Conservation (phyloP, 2,329 filamentous ascomycete genomes). For the Penicillium olsonii region DNA sequence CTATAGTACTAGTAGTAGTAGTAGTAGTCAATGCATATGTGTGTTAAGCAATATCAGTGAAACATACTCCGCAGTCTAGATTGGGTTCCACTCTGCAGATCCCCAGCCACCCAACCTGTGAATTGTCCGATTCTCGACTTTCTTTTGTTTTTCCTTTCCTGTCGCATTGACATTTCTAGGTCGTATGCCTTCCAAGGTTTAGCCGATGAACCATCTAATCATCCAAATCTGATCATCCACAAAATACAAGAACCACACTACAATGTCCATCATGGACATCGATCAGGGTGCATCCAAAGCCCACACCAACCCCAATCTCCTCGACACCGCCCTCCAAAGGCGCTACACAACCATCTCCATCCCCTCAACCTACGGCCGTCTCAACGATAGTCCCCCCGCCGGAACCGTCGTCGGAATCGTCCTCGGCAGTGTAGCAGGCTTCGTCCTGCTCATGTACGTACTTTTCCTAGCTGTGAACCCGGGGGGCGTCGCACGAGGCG, state of each 20-base stretch:
- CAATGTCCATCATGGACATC: neutral
- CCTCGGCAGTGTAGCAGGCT: slow-evolving; percentile 50
- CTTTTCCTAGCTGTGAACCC: slow-evolving; percentile 54
- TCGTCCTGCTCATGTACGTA: slow-evolving; percentile 56
- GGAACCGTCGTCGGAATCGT: slow-evolving; percentile 63
- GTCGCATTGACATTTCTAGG: no score
- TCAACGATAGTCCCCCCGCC: slow-evolving; percentile 55
- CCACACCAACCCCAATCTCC: slow-evolving; percentile 8
- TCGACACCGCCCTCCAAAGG: slow-evolving; percentile 17
- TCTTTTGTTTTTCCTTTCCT: no score
- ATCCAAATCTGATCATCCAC: neutral
- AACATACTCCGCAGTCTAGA: no score
- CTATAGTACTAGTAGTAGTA: no score
- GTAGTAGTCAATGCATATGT: no score
- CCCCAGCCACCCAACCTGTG: no score
- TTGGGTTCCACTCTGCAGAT: no score
- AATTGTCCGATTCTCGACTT: no score
- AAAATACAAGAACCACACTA: neutral
- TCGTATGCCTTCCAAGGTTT: no score
- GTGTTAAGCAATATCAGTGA: no score
- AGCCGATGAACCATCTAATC: neutral
- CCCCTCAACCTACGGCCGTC: slow-evolving; percentile 61
- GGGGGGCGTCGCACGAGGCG: slow-evolving; percentile 35
- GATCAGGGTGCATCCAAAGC: slow-evolving; percentile 2
- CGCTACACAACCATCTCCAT: slow-evolving; percentile 50